Base-by-base conservation (phyloP, 306 rosid genomes). In the Coriaria nepalensis region DNA sequence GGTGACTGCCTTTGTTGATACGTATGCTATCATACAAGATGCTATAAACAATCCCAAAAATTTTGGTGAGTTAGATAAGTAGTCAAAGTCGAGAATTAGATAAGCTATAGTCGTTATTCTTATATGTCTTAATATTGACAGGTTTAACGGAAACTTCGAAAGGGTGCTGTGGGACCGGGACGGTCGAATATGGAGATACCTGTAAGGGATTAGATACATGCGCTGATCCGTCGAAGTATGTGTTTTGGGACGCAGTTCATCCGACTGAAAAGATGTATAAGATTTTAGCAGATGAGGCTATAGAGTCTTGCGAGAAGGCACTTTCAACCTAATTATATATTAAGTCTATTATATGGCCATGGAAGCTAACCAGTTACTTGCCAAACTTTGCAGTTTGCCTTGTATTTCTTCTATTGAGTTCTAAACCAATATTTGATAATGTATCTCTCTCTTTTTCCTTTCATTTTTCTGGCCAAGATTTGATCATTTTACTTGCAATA, bases 201-300 rank as follows among this genome's bases (percentile, higher is more conserved):
- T 84, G 94, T 81, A 77, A 44, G 59, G 94, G 81, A 4, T 5
- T 70, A 47, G 43, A 39, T 5, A 77, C 78, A 2, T 84, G 90
- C 56, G 29, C 15, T 6, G 70, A 84, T 53, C 70, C 92, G 32
- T n/a, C 52, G 49, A 66, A 70, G 39, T 84, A 74, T 6, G 65
- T 75, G 8, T 84, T 77, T 68, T 84, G 94, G 94, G 94, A 84
- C 52, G 86, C 86, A 13, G 81, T 84, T 72, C 94, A 84, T 77
- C 92, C 92, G 5, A 72, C 94, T 4, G 45, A 84, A 50, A 63
- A 58, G 40, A 72, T 84, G 83, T 80, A 84, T 53, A 61, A 63
- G 65, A 72, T 80, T 43, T 34, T 84, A 5, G 92, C 81, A 4
- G 75, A 73, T 9, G 63, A 75, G 5, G 83, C 81, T 37, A 10